Evolutionary conservation across 257 asterid genomes (phyloP), one percentile per base, ranked within the genome.

Genomic region (Paulownia fortunei): DNA sequence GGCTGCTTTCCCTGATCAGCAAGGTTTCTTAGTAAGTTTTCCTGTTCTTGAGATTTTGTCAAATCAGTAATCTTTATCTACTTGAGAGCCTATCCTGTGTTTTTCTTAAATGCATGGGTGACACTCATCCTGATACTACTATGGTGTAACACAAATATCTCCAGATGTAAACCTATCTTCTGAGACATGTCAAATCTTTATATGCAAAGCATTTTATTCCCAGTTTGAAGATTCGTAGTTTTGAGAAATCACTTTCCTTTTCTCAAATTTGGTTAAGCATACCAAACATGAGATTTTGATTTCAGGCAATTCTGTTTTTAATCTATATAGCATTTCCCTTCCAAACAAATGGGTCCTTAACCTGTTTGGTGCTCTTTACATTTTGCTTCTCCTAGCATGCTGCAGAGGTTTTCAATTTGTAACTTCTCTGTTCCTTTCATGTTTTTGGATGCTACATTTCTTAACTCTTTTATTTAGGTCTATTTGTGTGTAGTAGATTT

Each of bases 1-100:
- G 61, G 97, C 97, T 69, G 97, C 97, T 68, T 92, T 92, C 79
- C 97, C 97, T 74, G 95, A 92, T 81, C 92, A 92, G 82, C 97
- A 91, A 86, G 97, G 97, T 59, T 92, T 91, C 86, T 79, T 92
- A 80, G 97, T 92, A 80, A 82, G 92, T 83, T 80, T 55, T 34
- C 42, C 47, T 55, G 42, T 34, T 51, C 49, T 47, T 58, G 80
- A 13, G 62, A 54, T 1, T 34, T 73, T 52, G 12, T 68, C 24
- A n/a, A 21, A 47, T 11, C 55, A 2, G 24, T 36, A 16, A 12
- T 61, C 39, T 44, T 23, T 37, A 46, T 64, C 67, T 74, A 8
- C 52, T 2, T 23, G 9, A 36, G 73, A 13, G 13, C 19, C 47
- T 16, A 23, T 56, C 0, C 8, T 44, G 42, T 71, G 9, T 24